Conservation (phyloP, 2,329 filamentous ascomycete species). For the Botrytis hyacinthi region DNA sequence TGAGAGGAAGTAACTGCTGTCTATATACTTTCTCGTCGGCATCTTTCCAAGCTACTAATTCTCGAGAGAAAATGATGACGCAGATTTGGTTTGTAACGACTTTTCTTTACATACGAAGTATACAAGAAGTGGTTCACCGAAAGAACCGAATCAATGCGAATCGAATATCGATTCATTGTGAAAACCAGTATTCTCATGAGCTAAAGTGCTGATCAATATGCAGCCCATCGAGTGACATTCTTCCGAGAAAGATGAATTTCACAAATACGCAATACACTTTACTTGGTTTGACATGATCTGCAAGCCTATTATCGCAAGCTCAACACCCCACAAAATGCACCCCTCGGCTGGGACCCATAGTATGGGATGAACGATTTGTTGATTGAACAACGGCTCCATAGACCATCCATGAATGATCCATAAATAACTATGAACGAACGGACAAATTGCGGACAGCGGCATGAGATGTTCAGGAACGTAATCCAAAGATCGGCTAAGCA, state of each 20-base stretch:
- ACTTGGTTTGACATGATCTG: neutral
- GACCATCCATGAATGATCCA: neutral
- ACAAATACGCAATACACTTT: neutral
- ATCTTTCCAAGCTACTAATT: neutral
- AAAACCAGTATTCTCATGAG: neutral
- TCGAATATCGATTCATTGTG: neutral
- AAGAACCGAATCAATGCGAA: neutral
- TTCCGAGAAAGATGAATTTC: neutral
- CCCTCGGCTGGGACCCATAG: neutral
- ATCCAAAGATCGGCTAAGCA: neutral
- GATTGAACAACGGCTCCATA: neutral
- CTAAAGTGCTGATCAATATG: slow-evolving; percentile 3
- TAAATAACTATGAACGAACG: slow-evolving; percentile 3
- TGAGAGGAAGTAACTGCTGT: neutral
- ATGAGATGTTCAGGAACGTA: slow-evolving; percentile 19
- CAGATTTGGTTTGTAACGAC: neutral
- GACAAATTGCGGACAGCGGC: neutral
- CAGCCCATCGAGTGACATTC: slow-evolving; percentile 2
- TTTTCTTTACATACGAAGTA: neutral
- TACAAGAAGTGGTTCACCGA: neutral
- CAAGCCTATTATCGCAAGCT: neutral
- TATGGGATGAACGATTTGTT: neutral
- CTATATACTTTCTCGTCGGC: slow-evolving; percentile 1
- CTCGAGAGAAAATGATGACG: neutral
- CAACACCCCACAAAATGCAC: neutral